Evolutionary conservation across 2,329 filamentous ascomycete genomes (phyloP), one percentile per base, ranked within the genome.

Genomic region (Penicillium sp.): DNA sequence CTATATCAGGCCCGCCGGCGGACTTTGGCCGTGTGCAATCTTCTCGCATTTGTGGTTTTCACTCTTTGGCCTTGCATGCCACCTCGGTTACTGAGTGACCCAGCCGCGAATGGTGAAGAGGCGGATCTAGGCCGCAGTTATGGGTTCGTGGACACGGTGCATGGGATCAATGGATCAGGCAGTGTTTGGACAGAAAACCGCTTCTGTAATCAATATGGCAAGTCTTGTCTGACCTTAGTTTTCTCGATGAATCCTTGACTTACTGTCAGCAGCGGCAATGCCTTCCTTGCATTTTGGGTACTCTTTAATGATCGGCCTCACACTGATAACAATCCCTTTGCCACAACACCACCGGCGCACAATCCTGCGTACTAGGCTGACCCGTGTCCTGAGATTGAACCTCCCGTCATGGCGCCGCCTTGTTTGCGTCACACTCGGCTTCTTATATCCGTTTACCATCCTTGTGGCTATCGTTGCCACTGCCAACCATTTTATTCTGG

Each of bases 271-370:
- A 86, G 85, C 86, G 54, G 88, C 88, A 8, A 91, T 91, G 88
- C 88, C 88, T 1, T 89, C 86, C 0, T 79, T 91, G 17, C 88
- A 91, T 71, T 91, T 91, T 68, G 88, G 88, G 3, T 91, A 91
- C 75, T 88, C 86, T 4, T 82, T 91, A 31, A 82, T 91, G 66
- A 86, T 91, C 68, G 88, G 88, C 8, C 74, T 90, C 13, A 90
- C 88, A 4, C 81, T 90, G 57, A 83, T 84, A 64, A 85, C 83
- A 1, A 82, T 90, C 47, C 88, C 88, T 1, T 77, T 90, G 1
- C 75, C 81, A 10, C 79, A 82, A 25, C 77, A 82, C 23, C 82
- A 86, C 53, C 72, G 78, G 19, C 78, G 77, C 9, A 78, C 78
- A 1, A 62, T 62, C 36, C 25, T 67, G 38, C 63, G 61, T 33